A percentile compares a stretch with the other conserved stretches of the same genome.
Evolutionary conservation across 371 early-diverging fungal species (phyloP).

Genomic region (Mortierella sp.): DNA sequence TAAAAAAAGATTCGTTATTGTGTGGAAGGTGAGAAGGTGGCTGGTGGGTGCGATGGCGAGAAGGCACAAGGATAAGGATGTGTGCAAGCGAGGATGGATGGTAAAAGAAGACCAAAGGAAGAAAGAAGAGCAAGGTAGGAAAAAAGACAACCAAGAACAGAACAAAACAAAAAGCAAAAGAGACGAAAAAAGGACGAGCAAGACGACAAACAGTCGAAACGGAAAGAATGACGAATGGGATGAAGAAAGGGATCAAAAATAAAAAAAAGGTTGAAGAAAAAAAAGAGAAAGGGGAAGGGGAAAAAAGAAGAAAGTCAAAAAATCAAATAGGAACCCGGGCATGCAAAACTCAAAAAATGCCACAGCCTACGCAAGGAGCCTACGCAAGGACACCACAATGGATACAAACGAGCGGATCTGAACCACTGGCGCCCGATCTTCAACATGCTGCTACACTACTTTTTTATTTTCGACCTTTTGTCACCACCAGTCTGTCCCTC

Average conservation of each 20-base stretch:
- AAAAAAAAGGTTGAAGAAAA: not conserved
- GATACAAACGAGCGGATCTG: not conserved
- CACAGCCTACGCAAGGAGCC: not conserved
- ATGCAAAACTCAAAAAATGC: not conserved
- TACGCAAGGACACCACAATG: not conserved
- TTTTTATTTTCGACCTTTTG: not conserved
- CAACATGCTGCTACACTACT: not conserved
- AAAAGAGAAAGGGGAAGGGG: not conserved
- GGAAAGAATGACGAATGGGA: too few relatives aligned
- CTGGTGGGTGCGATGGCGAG: constrained; percentile 6
- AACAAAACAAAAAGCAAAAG: not conserved
- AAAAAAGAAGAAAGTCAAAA: not conserved
- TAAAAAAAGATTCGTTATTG: not conserved
- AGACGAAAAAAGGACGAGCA: not conserved
- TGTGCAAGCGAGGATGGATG: not conserved
- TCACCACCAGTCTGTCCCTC: not conserved
- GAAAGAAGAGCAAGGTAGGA: not conserved
- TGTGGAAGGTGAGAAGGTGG: not conserved
- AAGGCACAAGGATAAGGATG: not conserved
- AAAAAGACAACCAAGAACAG: not conserved
- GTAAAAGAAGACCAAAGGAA: not conserved
- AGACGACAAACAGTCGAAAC: not conserved
- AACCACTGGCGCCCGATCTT: not conserved
- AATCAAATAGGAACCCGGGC: not conserved
- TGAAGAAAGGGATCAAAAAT: not conserved